Evolutionary conservation across 495 filamentous ascomycete genomes (phyloP).

Genomic region (Xylaria castorea): DNA sequence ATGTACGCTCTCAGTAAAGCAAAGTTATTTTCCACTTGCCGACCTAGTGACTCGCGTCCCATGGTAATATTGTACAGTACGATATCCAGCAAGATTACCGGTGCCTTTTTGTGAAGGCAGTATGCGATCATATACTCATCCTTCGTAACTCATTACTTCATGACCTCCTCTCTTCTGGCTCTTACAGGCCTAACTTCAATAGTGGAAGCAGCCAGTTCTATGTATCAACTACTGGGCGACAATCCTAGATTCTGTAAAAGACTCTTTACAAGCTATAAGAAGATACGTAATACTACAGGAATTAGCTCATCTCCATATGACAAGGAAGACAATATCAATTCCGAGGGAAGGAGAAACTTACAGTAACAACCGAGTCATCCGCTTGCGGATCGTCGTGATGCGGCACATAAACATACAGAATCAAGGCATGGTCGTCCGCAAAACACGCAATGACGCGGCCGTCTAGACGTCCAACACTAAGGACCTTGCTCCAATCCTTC

Average conservation of each 20-base stretch:
- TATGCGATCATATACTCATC: constrained; percentile 5
- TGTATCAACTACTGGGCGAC: background rate
- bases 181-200: background rate
- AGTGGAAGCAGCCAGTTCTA: background rate
- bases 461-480: constrained; percentile 87
- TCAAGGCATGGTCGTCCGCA: constrained; percentile 77
- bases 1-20: background rate
- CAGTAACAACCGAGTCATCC: constrained; percentile 82
- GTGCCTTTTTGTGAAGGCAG: constrained; percentile 7
- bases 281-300: constrained; percentile 44
- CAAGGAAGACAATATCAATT: background rate
- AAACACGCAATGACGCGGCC: constrained; percentile 92
- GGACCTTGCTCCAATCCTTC: constrained; percentile 85
- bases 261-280: constrained; percentile 36
- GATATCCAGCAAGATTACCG: background rate
- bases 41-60: background rate
- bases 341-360: constrained; percentile 47
- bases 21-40: background rate
- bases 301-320: constrained; percentile 12
- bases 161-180: background rate
- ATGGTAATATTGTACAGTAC: background rate
- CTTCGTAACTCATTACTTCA: constrained; percentile 19
- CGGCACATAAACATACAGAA: constrained; percentile 91
- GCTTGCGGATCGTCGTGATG: constrained; percentile 66
- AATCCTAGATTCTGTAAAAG: background rate